Percentiles rank a stretch among this genome's conserved stretches.
Evolutionary conservation across 2,329 filamentous ascomycete genomes (phyloP).

Genomic region (Pseudopithomyces maydicus): DNA sequence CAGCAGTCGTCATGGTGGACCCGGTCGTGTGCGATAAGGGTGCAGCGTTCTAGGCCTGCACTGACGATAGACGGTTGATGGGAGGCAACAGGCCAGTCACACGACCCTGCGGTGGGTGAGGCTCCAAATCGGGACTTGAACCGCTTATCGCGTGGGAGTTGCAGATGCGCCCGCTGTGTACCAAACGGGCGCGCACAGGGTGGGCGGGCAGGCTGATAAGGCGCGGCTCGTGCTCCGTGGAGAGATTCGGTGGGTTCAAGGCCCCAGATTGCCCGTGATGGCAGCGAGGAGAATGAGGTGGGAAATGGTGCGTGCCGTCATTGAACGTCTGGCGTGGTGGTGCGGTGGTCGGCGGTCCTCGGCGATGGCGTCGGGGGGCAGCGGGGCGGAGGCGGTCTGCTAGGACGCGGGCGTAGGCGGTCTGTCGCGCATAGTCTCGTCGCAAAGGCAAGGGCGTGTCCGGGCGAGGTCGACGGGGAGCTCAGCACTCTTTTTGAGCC

Average conservation of each 20-base stretch:
- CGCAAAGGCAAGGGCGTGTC: conserved; percentile 4
- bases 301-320: conserved; percentile 49
- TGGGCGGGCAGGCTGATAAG: conserved; percentile 1
- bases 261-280: conserved; percentile 45
- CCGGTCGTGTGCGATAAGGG: conserved; percentile 33
- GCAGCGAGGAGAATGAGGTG: conserved; percentile 50
- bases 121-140: conserved; percentile 34
- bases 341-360: conserved; percentile 12
- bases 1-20: conserved; percentile 52
- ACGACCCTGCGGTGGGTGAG: conserved; percentile 27
- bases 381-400: conserved; percentile 23
- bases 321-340: conserved; percentile 37
- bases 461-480: conserved; percentile 20
- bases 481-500: conserved; percentile 40
- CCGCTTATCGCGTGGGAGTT: conserved; percentile 47
- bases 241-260: conserved; percentile 16
- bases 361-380: conserved; percentile 15
- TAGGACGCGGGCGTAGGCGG: conserved; percentile 28
- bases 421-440: conserved; percentile 25
- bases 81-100: conserved; percentile 33
- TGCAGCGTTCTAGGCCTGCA: conserved; percentile 5
- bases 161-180: conserved; percentile 14
- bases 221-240: background rate
- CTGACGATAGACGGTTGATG: conserved; percentile 26
- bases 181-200: background rate